Base-by-base conservation (phyloP, 75 land plant species). In the Pinus albicaulis region DNA sequence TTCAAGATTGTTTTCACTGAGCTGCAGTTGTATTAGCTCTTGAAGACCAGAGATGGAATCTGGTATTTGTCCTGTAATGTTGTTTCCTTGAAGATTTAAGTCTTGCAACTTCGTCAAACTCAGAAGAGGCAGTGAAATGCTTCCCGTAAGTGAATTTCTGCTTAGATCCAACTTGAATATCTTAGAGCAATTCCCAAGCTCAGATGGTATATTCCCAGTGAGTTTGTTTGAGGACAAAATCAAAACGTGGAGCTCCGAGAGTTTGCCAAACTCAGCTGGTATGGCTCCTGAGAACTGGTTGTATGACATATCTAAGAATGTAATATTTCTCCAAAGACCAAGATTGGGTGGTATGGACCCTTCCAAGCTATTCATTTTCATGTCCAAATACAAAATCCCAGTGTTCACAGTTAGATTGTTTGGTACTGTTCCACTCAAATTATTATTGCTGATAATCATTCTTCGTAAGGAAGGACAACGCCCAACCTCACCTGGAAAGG, bases 81-180 rank as follows among this genome's bases (percentile, higher is more conserved):
- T 60, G 66, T 88, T 90, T 25, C 57, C 80, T 44, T 79, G 80
- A 59, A 88, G 77, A 24, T 44, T 83, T n/a, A 89, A 83, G 61
- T 62, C 80, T 61, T 77, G 71, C 60, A 89, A 66, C 55, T 71
- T 68, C 17, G 10, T 56, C 15, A 81, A 72, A 55, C 79, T 80
- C 24, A 65, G 75, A 31, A 92, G 74, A 56, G 81, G 80, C 34
- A 74, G 36, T 36, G 92, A 89, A 57, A 92, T 87, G 65, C 48
- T 76, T 41, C 93, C 91, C 31, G 84, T 69, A 38, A 91, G 57
- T 56, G 57, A 34, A 74, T 91, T 91, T 62, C 66, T 44, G 53
- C 92, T 86, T 56, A 91, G 77, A 69, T 91, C 89, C 24, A 91
- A 74, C 64, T 69, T 73, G 61, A 84, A 57, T 28, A 91, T 73